Evolutionary conservation across 805 yeast genomes (phyloP).

Genomic region (Limtongozyma cylindracea): DNA sequence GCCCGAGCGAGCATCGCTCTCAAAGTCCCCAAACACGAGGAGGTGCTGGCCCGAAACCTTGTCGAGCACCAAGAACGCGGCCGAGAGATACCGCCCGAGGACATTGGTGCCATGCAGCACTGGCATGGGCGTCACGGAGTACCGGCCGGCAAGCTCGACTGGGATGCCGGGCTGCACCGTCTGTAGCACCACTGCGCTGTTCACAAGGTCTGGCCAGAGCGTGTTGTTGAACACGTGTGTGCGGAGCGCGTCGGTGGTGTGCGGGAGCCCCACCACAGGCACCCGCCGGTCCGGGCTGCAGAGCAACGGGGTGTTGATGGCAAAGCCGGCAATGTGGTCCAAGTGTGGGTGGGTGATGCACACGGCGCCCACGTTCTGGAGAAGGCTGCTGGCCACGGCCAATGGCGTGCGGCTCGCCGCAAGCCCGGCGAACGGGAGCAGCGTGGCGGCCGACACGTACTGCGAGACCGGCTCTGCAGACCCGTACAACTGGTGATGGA

Average conservation of each 20-base stretch:
- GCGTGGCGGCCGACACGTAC: not conserved
- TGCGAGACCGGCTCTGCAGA: not conserved
- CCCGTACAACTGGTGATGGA: not conserved
- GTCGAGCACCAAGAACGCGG: conserved; percentile 33
- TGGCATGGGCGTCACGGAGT: conserved; percentile 7
- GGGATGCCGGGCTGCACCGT: conserved; percentile 2
- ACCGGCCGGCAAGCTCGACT: conserved; percentile 3
- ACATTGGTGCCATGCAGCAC: conserved; percentile 8
- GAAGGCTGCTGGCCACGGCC: conserved; percentile 3
- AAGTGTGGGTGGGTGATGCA: conserved; percentile 65
- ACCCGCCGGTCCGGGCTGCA: not conserved
- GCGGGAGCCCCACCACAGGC: conserved; percentile 14
- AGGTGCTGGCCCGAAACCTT: conserved; percentile 10
- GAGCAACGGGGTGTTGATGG: conserved; percentile 44
- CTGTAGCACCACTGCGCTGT: conserved; percentile 5
- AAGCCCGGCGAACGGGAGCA: not conserved
- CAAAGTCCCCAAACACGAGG: conserved; percentile 67
- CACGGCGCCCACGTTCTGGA: conserved; percentile 6
- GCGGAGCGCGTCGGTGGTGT: conserved; percentile 25
- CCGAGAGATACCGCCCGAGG: conserved; percentile 11
- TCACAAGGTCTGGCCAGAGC: conserved; percentile 56
- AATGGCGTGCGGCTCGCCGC: conserved; percentile 1
- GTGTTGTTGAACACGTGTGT: conserved; percentile 41
- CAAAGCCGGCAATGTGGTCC: conserved; percentile 52
- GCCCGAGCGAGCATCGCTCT: conserved; percentile 28